phyloP scores from a whole-genome alignment of 78 protist species.

The Reticulomyxa filosa region DNA sequence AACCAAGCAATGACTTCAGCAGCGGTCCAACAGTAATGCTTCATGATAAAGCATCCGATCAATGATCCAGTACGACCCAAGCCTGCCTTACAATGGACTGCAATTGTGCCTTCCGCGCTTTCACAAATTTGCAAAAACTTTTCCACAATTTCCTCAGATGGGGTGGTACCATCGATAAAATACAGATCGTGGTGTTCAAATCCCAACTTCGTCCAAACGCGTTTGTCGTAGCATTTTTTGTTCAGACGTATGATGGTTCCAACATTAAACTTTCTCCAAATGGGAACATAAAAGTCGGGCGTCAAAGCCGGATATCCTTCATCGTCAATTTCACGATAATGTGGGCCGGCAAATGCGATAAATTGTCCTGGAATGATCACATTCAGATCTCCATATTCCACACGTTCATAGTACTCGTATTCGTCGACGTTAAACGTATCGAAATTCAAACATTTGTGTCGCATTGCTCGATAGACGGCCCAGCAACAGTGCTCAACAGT shows the following conservation, averaged over 20 bases:
- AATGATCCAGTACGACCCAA: conserved; percentile 59
- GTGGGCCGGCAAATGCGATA: conserved; percentile 48
- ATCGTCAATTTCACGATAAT: background rate
- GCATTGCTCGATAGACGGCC: conserved; percentile 4
- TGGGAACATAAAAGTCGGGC: background rate
- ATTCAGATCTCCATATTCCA: conserved; percentile 60
- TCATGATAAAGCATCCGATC: conserved; percentile 46
- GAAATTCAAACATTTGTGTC: conserved; percentile 7
- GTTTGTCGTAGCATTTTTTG: conserved; percentile 22
- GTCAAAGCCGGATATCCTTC: conserved; percentile 20
- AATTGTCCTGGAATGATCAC: conserved; percentile 58
- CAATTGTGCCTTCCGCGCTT: conserved; percentile 2
- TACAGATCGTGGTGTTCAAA: conserved; percentile 36
- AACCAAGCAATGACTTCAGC: conserved; percentile 43
- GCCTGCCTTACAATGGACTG: conserved; percentile 41
- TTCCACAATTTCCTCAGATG: conserved; percentile 24
- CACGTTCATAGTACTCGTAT: conserved; percentile 34
- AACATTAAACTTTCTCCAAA: conserved; percentile 20
- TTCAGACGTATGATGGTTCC: conserved; percentile 45
- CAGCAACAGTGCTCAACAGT: conserved; percentile 2
- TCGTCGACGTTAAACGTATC: conserved; percentile 11
- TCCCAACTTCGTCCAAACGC: conserved; percentile 10
- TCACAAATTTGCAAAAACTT: conserved; percentile 29
- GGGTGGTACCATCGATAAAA: conserved; percentile 44
- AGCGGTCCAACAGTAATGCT: conserved; percentile 40